Evolutionary conservation across 2,329 filamentous ascomycete genomes (phyloP), one percentile per base, ranked within the genome.

Genomic region (Fonsecaea nubica): DNA sequence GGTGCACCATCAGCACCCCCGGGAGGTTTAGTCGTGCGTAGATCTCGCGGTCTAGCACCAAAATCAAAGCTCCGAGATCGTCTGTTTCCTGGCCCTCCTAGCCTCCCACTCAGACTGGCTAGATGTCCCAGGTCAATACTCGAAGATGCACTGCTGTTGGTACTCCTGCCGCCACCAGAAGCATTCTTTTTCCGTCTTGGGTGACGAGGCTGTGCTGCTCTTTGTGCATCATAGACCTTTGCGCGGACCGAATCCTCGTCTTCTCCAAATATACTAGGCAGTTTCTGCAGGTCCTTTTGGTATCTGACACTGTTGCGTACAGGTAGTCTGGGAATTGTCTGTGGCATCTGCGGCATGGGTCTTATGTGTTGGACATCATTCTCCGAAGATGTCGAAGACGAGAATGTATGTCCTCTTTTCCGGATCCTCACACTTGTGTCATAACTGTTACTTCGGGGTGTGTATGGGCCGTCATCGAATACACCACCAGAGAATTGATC

Each of bases 81-180:
- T 66, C 77, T 76, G 63, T 78, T 77, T 25, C 71, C 72, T 15
- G 68, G 62, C 4, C 54, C 64, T 18, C 71, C 72, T 6, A 72
- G 40, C 35, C 69, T 59, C 12, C 69, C 67, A 32, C 66, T 59
- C 7, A 70, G 60, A 61, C 65, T 68, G 15, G 70, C 63, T 4
- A 73, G 64, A 67, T 86, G 87, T 59, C 84, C 85, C 66, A 89
- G 85, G 76, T 96, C 92, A 74, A 93, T 88, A 77, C 91, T 93
- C 33, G 91, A 89, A 38, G 91, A 91, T 64, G 89, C 83, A 73
- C 91, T 93, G 74, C 87, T 89, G 78, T 90, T 92, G 79, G 89
- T 93, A 54, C 86, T 86, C 76, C 89, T 89, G 64, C 79, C 81
- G 21, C 63, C 61, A 55, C 53, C 63, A 18, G 66, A 62, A 13